Percentiles rank a stretch among this genome's conserved stretches.
These are phyloP conservation scores for Hansenula sp. DNA, from an alignment of 1,139 yeast species.

Conservation along the genomic window DNA sequence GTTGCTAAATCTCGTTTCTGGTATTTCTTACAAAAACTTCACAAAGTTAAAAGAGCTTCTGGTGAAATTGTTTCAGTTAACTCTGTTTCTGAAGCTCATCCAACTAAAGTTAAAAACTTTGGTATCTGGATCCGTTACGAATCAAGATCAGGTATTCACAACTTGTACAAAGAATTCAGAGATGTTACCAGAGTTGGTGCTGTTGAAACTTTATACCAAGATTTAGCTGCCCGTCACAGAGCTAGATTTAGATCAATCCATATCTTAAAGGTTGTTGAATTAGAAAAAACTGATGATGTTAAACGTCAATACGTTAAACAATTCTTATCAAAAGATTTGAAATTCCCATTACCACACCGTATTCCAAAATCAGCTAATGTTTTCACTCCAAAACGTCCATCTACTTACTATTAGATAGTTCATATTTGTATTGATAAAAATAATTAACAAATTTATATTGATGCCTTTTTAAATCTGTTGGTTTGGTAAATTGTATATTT, in stretches of 20 bases:
- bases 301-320: constrained; percentile 99
- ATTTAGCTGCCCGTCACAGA: constrained; percentile 99
- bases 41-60: constrained; percentile 99
- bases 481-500: constrained; percentile 14
- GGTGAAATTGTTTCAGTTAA: constrained; percentile 98
- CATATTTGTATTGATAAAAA: not conserved
- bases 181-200: constrained; percentile 99
- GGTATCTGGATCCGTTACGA: constrained; percentile 99
- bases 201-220: constrained; percentile 98
- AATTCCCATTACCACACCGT: constrained; percentile 99
- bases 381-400: constrained; percentile 90
- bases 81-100: constrained; percentile 90
- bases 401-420: constrained; percentile 66
- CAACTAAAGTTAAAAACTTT: constrained; percentile 99
- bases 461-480: not conserved
- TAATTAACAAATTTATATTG: not conserved
- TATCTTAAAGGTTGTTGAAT: constrained; percentile 98
- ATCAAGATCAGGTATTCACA: constrained; percentile 99
- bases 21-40: constrained; percentile 99
- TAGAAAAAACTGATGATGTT: constrained; percentile 95
- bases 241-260: constrained; percentile 99
- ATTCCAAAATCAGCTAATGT: constrained; percentile 85
- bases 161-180: constrained; percentile 99
- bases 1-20: constrained; percentile 99
- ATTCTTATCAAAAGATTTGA: constrained; percentile 92